These are phyloP conservation scores for Blastocystis sp. DNA, from an alignment of 352 stramenopile species.

Conservation along the genomic window DNA sequence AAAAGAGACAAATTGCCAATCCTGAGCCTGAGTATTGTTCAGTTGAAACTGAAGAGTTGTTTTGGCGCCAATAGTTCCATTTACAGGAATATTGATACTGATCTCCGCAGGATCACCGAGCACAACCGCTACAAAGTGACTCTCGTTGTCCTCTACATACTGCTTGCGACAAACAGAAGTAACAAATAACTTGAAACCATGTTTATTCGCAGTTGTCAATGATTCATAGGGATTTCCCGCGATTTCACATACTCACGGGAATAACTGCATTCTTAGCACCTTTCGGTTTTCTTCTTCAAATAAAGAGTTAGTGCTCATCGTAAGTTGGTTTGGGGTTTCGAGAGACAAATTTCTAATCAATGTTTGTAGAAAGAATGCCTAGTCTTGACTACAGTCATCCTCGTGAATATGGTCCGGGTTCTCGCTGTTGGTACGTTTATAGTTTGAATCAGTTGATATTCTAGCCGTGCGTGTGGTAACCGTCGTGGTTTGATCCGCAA, in stretches of 20 bases:
- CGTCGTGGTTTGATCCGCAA: constrained; percentile 86
- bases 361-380: constrained; percentile 26
- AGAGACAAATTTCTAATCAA: background rate
- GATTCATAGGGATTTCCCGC: background rate
- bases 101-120: background rate
- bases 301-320: constrained; percentile 9
- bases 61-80: background rate
- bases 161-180: background rate
- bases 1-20: background rate
- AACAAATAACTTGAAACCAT: background rate
- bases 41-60: background rate
- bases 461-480: constrained; percentile 78
- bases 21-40: background rate
- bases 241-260: background rate
- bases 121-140: background rate
- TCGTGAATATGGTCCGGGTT: constrained; percentile 65
- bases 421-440: constrained; percentile 60
- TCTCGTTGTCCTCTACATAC: background rate
- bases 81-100: background rate
- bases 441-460: background rate
- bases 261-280: background rate
- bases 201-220: background rate
- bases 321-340: background rate
- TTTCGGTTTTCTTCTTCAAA: background rate
- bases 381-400: constrained; percentile 66